These are phyloP conservation scores for Penicillium fimorum DNA, from an alignment of 495 filamentous ascomycete species.

Conservation along the genomic window DNA sequence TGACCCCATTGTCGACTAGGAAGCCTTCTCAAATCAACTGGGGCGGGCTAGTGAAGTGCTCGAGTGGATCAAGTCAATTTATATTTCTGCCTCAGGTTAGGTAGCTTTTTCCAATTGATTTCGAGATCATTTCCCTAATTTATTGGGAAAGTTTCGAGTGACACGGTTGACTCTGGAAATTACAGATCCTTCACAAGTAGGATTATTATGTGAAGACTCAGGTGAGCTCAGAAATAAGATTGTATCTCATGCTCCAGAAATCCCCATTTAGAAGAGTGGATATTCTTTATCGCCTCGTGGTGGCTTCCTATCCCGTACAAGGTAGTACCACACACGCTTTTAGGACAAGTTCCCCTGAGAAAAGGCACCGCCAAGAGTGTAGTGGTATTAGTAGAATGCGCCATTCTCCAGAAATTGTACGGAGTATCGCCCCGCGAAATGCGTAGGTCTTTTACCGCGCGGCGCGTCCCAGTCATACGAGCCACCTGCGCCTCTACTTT, in stretches of 20 bases:
- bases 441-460: background rate
- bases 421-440: background rate
- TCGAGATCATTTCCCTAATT: background rate
- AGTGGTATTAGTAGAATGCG: background rate
- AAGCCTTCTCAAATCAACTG: background rate
- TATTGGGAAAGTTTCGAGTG: background rate
- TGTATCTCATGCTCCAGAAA: background rate
- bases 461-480: background rate
- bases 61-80: background rate
- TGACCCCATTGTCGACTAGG: background rate
- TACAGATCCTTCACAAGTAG: background rate
- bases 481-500: background rate
- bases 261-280: slow-evolving; percentile 2
- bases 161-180: background rate
- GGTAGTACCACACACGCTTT: background rate
- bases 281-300: background rate
- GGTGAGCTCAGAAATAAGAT: background rate
- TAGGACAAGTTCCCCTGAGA: background rate
- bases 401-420: background rate
- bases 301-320: background rate
- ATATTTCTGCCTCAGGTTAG: background rate
- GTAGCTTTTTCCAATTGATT: background rate
- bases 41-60: background rate
- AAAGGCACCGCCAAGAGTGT: background rate
- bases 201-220: background rate